These are phyloP conservation scores for Ogataea salicorniae DNA, from an alignment of 805 yeast species.

Conservation along the genomic window DNA sequence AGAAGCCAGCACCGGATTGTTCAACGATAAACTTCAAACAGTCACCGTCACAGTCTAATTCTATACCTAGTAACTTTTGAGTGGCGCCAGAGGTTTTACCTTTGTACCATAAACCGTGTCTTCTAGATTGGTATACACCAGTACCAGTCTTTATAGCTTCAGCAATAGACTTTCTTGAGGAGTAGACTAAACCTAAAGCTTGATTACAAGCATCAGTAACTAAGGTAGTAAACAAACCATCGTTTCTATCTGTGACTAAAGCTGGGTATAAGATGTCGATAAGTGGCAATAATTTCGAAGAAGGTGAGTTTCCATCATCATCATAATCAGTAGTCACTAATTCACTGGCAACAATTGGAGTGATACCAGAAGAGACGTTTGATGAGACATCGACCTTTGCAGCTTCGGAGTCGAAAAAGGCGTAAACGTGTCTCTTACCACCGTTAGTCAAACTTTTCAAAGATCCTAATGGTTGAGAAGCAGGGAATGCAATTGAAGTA, in stretches of 20 bases:
- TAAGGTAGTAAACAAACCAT: constrained; percentile 79
- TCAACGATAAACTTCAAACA: constrained; percentile 82
- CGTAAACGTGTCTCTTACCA: constrained; percentile 15
- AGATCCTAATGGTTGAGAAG: constrained; percentile 13
- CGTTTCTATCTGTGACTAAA: constrained; percentile 76
- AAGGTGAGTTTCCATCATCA: constrained; percentile 5
- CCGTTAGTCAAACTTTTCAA: constrained; percentile 7
- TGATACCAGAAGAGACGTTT: constrained; percentile 31
- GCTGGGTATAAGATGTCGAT: constrained; percentile 41
- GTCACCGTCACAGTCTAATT: constrained; percentile 88
- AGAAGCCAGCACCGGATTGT: constrained; percentile 85
- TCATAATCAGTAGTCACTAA: constrained; percentile 32
- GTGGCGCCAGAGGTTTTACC: constrained; percentile 97
- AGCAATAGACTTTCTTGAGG: constrained; percentile 73
- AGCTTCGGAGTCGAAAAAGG: constrained; percentile 1
- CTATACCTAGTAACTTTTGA: constrained; percentile 63
- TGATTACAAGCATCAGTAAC: constrained; percentile 67
- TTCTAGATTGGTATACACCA: constrained; percentile 93
- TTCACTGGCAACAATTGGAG: constrained; percentile 29
- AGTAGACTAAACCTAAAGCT: constrained; percentile 86
- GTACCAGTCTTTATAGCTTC: constrained; percentile 76
- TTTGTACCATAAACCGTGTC: constrained; percentile 91
- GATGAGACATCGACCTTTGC: constrained; percentile 13
- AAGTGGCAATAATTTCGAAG: constrained; percentile 28
- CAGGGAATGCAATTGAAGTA: constrained; percentile 18